Evolutionary conservation across 2,329 filamentous ascomycete genomes (phyloP), one percentile per base, ranked within the genome.

Genomic region (Trichoderma citrinoviride): DNA sequence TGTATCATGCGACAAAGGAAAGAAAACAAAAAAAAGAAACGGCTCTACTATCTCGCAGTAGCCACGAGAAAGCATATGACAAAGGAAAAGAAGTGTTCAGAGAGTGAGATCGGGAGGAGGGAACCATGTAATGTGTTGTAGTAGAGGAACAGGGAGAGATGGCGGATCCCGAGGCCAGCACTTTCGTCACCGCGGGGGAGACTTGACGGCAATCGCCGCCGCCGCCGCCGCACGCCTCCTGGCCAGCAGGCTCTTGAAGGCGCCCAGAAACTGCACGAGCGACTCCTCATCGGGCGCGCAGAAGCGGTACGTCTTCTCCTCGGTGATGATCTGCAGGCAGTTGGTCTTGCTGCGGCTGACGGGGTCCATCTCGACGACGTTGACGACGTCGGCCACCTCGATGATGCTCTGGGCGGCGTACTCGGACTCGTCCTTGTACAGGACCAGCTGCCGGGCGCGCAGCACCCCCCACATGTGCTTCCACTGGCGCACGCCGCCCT

Each of bases 401-500:
- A 97, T 81, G 70, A 99, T 90, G 70, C 93, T 89, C 67, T 90
- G 83, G 0, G 93, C 92, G 14, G 90, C 89, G 76, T 98, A 98
- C 78, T 99, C 95, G 68, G 88, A 83, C 68, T 96, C 91, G 73
- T 96, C 90, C 77, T 97, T 97, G 82, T 99, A 99, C 27, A 98
- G 85, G 17, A 92, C 90, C 37, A 99, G 81, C 68, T 91, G 93
- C 58, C 90, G 88, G 1, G 92, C 90, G 37, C 95, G 90, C 58
- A 99, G 83, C 0, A 98, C 95, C 14, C 90, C 90, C 95, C 95
- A 98, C 66, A 93, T 84, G 71, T 92, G 90, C 81, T 97, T 97
- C 95, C 95, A 99, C 73, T 96, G 91, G 53, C 90, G 88, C 62
- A 99, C 82, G 8, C 93, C 92, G 23, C 89, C 84, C 72, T 92